Evolutionary conservation across 129 eudicot genomes (phyloP), one percentile per base, ranked within the genome.

Genomic region (Lactuca sativa): DNA sequence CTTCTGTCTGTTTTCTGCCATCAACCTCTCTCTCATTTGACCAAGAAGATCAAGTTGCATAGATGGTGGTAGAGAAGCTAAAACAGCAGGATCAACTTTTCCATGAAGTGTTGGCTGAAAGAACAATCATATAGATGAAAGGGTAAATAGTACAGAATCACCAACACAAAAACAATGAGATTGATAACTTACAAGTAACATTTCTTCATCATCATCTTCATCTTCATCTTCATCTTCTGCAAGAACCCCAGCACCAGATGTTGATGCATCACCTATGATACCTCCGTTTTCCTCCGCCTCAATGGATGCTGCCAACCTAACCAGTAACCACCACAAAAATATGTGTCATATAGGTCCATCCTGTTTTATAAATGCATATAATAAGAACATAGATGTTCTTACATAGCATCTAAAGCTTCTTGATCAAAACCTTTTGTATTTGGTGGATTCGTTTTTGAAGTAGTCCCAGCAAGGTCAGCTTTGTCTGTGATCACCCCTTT

Each of bases 21-120:
- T 92, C 80, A 92, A 74, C 74, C 96, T 85, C 76, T 92, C 98
- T 77, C 98, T 86, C 98, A 92, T 92, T 90, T 92, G 98, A 63
- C 74, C 96, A 75, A 92, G 92, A 79, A 92, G 98, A 77, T 92
- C 98, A 78, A 92, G 98, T 85, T 92, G 98, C 96, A 92, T 89
- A 7, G 98, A 89, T 17, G 96, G 98, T 74, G 98, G 98, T 77
- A 92, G 74, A 66, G 96, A 80, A 75, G 98, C 98, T 83, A 92
- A 85, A 40, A 92, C 89, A 64, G 96, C 85, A 69, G 93, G 97
- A 83, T 92, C 98, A 59, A 92, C 78, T 44, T 85, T 83, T 64
- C 95, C 95, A 68, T 84, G 74, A 72, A 79, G 79, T 71, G 85
- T 74, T 74, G 98, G 96, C 98, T 92, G 82, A 80, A 92, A 52